Percentiles rank a stretch among this genome's conserved stretches.
phyloP scores from a whole-genome alignment of 441 rosid species.

The Populus hybrid region DNA sequence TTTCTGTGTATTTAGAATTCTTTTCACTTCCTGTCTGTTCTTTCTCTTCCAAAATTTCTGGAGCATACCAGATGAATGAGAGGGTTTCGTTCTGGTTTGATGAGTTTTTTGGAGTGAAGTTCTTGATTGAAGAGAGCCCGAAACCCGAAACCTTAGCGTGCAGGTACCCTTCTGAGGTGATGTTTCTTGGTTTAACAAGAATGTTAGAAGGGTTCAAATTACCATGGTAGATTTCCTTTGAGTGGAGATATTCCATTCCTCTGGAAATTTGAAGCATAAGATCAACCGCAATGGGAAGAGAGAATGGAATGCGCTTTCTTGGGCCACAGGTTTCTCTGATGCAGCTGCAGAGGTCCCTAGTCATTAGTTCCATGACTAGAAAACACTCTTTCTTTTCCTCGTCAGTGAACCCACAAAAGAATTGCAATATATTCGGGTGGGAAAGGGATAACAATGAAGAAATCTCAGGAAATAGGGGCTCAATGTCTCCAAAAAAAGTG shows the following conservation, averaged over 20 bases:
- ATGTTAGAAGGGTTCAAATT: slow-evolving; percentile 67
- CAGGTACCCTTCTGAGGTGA: slow-evolving; percentile 55
- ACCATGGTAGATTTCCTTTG: slow-evolving; percentile 67
- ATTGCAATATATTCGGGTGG: slow-evolving; percentile 71
- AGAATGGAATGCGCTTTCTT: slow-evolving; percentile 55
- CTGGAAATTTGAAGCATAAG: slow-evolving; percentile 89
- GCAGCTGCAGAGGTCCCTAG: slow-evolving; percentile 60
- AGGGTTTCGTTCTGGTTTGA: slow-evolving; percentile 34
- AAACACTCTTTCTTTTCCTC: slow-evolving; percentile 81
- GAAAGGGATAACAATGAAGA: slow-evolving; percentile 57
- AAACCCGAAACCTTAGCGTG: slow-evolving; percentile 80
- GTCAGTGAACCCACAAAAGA: slow-evolving; percentile 72
- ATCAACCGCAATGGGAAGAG: slow-evolving; percentile 71
- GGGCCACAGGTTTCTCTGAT: slow-evolving; percentile 81
- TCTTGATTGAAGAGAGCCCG: slow-evolving; percentile 52
- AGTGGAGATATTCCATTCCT: slow-evolving; percentile 94
- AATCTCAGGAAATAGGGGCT: slow-evolving; percentile 55
- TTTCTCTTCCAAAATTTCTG: slow-evolving; percentile 77
- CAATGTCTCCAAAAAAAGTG: slow-evolving; percentile 63
- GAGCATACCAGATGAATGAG: slow-evolving; percentile 78
- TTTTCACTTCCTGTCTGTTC: slow-evolving; percentile 38
- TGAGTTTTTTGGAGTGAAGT: slow-evolving; percentile 25
- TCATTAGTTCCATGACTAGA: slow-evolving; percentile 76
- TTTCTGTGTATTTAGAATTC: slow-evolving; percentile 48
- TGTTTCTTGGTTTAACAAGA: slow-evolving; percentile 55